Evolutionary conservation across 164 flowering plant genomes (phyloP).

Genomic region (Annona cherimola): DNA sequence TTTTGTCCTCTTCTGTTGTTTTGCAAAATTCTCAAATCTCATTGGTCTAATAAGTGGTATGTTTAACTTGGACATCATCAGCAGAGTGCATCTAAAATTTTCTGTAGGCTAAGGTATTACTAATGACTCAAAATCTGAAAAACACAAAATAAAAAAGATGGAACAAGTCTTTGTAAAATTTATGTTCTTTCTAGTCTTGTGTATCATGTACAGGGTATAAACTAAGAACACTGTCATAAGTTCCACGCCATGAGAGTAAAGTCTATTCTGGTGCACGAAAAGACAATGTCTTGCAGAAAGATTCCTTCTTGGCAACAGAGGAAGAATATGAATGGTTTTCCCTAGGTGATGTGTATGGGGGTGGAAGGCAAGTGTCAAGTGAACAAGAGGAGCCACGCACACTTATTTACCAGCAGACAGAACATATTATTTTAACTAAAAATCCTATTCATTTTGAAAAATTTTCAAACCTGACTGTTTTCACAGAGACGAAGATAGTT

Average conservation of each 20-base stretch:
- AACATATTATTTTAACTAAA: background rate
- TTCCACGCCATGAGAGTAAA: background rate
- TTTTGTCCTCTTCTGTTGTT: too few species aligned
- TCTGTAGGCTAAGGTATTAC: background rate
- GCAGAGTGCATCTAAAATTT: background rate
- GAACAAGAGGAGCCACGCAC: background rate
- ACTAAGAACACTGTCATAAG: background rate
- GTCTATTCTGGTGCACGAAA: background rate
- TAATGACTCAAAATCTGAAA: background rate
- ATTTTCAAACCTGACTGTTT: constrained; percentile 58
- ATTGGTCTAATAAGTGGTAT: background rate
- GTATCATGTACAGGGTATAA: too few species aligned
- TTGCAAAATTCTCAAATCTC: background rate
- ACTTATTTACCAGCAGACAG: background rate
- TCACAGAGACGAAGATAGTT: constrained; percentile 52
- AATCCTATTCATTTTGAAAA: background rate
- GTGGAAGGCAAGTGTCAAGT: background rate
- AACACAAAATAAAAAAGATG: too few species aligned
- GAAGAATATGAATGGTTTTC: background rate
- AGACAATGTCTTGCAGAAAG: too few species aligned
- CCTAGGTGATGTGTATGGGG: background rate
- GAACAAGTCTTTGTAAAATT: too few species aligned
- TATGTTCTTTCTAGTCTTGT: too few species aligned
- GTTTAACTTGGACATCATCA: background rate
- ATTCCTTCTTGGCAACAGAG: background rate